phyloP scores from a whole-genome alignment of 2,329 filamentous ascomycete genomes.

The Ophiostoma angusticollis region DNA sequence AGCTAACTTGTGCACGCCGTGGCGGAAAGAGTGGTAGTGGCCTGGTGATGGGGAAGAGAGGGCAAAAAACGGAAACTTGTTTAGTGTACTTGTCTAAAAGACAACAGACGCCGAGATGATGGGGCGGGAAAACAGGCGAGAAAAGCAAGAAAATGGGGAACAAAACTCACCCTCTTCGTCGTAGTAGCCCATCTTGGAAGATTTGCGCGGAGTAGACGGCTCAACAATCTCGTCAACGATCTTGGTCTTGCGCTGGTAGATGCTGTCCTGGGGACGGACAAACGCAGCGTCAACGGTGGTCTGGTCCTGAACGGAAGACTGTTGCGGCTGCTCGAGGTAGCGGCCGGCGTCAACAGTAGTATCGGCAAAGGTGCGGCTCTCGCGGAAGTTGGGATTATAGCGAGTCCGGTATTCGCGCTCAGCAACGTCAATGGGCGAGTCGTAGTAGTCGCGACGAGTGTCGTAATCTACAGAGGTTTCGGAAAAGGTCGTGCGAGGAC shows the following conservation, averaged over 20 bases:
- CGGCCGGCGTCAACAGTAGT: constrained; percentile 24
- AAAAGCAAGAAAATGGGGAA: background rate
- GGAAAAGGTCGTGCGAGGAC: constrained; percentile 35
- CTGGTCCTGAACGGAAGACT: constrained; percentile 38
- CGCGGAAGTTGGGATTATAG: constrained; percentile 37
- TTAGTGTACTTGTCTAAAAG: background rate
- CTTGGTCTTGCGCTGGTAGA: constrained; percentile 43
- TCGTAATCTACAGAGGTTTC: constrained; percentile 57
- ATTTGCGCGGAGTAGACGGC: constrained; percentile 26
- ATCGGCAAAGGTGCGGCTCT: constrained; percentile 22
- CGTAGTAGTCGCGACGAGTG: constrained; percentile 33
- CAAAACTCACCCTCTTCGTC: constrained; percentile 43
- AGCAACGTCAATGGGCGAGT: constrained; percentile 46
- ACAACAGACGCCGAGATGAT: background rate
- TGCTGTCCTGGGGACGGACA: constrained; percentile 22
- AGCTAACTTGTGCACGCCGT: constrained; percentile 42
- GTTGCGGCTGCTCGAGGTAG: constrained; percentile 22
- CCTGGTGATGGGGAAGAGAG: constrained; percentile 24
- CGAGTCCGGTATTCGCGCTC: constrained; percentile 55
- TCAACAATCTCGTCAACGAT: constrained; percentile 56
- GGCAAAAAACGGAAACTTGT: too few relatives aligned
- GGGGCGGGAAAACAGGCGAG: too few relatives aligned
- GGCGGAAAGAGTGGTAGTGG: constrained; percentile 46
- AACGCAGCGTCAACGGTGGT: constrained; percentile 37
- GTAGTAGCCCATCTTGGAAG: constrained; percentile 54